Percentiles rank a stretch among this genome's conserved stretches.
Conservation (phyloP, 768 basidiomycete genomes). For the Lactifluus rugatus region DNA sequence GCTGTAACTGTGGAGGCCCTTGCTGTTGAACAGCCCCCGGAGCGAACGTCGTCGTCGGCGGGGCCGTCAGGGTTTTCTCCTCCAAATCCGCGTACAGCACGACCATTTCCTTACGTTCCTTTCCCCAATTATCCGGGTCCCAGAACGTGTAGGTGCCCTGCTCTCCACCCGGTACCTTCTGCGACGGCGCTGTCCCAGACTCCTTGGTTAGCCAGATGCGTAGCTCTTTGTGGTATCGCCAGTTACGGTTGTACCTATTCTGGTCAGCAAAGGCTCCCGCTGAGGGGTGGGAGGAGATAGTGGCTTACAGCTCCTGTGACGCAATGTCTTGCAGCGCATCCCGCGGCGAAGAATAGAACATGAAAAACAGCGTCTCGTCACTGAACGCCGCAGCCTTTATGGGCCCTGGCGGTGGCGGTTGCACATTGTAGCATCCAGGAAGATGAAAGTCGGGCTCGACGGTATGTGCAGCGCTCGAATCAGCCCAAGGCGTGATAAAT, state of each 20-base stretch:
- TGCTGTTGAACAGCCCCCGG: constrained; percentile 5
- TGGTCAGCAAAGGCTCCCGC: not conserved
- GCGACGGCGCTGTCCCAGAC: constrained; percentile 59
- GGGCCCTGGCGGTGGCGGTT: constrained; percentile 72
- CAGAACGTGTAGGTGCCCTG: constrained; percentile 53
- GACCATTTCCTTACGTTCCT: constrained; percentile 24
- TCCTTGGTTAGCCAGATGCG: constrained; percentile 81
- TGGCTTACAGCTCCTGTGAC: constrained; percentile 79
- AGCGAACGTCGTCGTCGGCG: constrained; percentile 6
- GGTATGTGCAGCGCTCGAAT: constrained; percentile 67
- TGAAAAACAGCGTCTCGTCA: constrained; percentile 93
- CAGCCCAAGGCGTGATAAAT: constrained; percentile 93
- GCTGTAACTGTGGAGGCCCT: constrained; percentile 6
- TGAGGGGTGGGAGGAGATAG: not conserved
- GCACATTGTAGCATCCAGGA: constrained; percentile 84
- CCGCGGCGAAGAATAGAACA: constrained; percentile 88
- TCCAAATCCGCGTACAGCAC: constrained; percentile 25
- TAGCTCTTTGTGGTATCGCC: constrained; percentile 90
- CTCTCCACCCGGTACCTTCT: constrained; percentile 70
- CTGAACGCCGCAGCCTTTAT: constrained; percentile 72
- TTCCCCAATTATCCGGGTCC: constrained; percentile 26
- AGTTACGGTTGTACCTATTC: constrained; percentile 78
- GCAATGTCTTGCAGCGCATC: constrained; percentile 89
- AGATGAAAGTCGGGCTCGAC: constrained; percentile 87
- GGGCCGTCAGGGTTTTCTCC: constrained; percentile 20